Percentiles rank a stretch among this genome's conserved stretches.
Evolutionary conservation across 441 rosid species (phyloP).

Genomic region (Theobroma grandiflorum): DNA sequence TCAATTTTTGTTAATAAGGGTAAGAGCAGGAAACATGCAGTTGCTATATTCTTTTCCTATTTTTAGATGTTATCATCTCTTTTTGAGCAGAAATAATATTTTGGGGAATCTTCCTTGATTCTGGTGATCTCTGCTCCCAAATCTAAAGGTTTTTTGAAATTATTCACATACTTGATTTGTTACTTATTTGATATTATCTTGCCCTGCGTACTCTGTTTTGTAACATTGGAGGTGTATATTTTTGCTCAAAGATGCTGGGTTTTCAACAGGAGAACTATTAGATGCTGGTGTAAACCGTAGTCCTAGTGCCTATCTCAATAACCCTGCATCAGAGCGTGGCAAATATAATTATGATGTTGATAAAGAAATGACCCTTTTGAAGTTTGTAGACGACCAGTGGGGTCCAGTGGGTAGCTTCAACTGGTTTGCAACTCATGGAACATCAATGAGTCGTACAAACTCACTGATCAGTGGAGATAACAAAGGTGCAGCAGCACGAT

Average conservation of each 20-base stretch:
- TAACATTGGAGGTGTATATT: neutral
- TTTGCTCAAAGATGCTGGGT: slow-evolving; percentile 25
- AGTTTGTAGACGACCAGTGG: slow-evolving; percentile 92
- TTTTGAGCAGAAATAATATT: slow-evolving; percentile 18
- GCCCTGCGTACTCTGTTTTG: neutral
- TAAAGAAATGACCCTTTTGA: slow-evolving; percentile 93
- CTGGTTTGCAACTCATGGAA: slow-evolving; percentile 98
- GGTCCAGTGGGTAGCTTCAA: slow-evolving; percentile 96
- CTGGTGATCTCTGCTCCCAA: neutral
- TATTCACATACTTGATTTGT: neutral
- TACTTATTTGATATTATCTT: slow-evolving; percentile 15
- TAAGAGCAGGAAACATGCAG: slow-evolving; percentile 32
- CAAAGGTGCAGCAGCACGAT: slow-evolving; percentile 95
- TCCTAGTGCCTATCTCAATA: slow-evolving; percentile 94
- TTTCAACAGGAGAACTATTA: slow-evolving; percentile 72
- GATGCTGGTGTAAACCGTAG: slow-evolving; percentile 94
- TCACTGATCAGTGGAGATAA: slow-evolving; percentile 96
- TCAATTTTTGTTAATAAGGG: slow-evolving; percentile 78
- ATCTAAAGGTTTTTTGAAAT: slow-evolving; percentile 2
- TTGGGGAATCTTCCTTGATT: neutral
- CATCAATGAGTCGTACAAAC: slow-evolving; percentile 97
- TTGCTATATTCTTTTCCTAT: slow-evolving; percentile 25
- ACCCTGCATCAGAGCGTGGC: slow-evolving; percentile 73
- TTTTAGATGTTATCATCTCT: slow-evolving; percentile 20
- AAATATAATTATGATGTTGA: slow-evolving; percentile 83